Base-by-base conservation (phyloP, 805 yeast species). In the Teunomyces panamensis region DNA sequence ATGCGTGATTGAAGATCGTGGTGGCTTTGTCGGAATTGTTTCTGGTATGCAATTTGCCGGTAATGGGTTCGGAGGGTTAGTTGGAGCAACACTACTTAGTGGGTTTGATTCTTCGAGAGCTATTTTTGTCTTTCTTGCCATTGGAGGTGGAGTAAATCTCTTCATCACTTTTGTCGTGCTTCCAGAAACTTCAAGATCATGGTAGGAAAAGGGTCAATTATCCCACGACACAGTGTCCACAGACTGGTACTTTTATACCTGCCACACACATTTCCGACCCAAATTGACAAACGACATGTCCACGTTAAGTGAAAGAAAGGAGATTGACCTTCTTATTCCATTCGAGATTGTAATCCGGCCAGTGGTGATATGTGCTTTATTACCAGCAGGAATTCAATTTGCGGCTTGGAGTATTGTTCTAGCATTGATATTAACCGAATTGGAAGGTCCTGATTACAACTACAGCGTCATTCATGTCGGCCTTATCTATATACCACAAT, bases 101-200 rank as follows among this genome's bases (percentile, higher is more conserved):
- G 56, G 59, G 17, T 67, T 63, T 52, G 50, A 43, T 20, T 56
- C 57, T 9, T 90, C 97, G 96, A 73, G 92, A 55, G 79, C 90
- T 0, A 78, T 84, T n/a, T 86, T 87, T 56, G 81, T 89, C 80
- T 87, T 89, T 54, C 64, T 87, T 44, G 81, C 87, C 1, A 80
- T 85, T 28, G 81, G 85, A 5, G 79, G 85, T 26, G 85, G 84
- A 2, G 52, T 63, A 1, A 70, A 81, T 1, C 49, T 76, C 1
- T 1, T 69, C 0, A n/a, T 30, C 11, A 32, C 51, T 1, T 20
- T 39, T 9, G 5, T 63, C 5, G 26, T 62, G 6, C 62, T 89
- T 10, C 95, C 96, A 0, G 96, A 90, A 59, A 90, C 97, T 0
- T 77, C 78, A 27, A 73, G 96, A 47, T 65, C 76, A 9, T 87